Percentiles rank a stretch among this genome's conserved stretches.
These are phyloP conservation scores for Papiliotrema fonsecae DNA, from an alignment of 1,284 basidiomycete species.

Conservation along the genomic window DNA sequence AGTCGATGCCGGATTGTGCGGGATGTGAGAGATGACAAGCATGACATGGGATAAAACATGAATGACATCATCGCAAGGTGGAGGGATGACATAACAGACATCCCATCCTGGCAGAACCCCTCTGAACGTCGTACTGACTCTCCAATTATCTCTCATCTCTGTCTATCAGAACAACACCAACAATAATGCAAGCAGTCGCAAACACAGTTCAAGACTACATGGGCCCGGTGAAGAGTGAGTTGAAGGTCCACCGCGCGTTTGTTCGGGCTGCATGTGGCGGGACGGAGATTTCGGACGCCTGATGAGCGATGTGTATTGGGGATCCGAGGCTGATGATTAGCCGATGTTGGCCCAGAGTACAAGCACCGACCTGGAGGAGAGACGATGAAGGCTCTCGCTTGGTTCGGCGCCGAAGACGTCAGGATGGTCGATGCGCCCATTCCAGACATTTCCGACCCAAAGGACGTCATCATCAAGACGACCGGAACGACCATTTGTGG, in stretches of 20 bases:
- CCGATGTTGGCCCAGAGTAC: conserved; percentile 49
- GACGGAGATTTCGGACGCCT: not conserved
- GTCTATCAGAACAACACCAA: not conserved
- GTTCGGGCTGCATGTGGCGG: not conserved
- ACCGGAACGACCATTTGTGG: conserved; percentile 47
- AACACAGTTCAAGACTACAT: conserved; percentile 8
- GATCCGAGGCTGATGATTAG: conserved; percentile 9
- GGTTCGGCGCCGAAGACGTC: conserved; percentile 57
- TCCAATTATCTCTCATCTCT: not conserved
- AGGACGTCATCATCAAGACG: conserved; percentile 45
- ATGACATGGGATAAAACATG: too few species aligned
- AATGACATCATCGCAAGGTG: too few species aligned
- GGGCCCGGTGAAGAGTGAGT: conserved; percentile 8
- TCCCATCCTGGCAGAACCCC: too few species aligned
- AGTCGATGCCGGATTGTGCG: too few species aligned
- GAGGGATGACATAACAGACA: too few species aligned
- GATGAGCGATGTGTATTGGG: not conserved
- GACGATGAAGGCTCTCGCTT: conserved; percentile 65
- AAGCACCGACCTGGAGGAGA: conserved; percentile 54
- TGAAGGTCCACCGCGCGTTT: not conserved
- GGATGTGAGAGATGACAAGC: too few species aligned
- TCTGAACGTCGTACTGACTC: not conserved
- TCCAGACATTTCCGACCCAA: conserved; percentile 55
- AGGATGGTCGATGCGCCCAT: conserved; percentile 57
- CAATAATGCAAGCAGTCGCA: conserved; percentile 2